Conservation (phyloP, 2,329 filamentous ascomycete species). For the Stenocarpella maydis region DNA sequence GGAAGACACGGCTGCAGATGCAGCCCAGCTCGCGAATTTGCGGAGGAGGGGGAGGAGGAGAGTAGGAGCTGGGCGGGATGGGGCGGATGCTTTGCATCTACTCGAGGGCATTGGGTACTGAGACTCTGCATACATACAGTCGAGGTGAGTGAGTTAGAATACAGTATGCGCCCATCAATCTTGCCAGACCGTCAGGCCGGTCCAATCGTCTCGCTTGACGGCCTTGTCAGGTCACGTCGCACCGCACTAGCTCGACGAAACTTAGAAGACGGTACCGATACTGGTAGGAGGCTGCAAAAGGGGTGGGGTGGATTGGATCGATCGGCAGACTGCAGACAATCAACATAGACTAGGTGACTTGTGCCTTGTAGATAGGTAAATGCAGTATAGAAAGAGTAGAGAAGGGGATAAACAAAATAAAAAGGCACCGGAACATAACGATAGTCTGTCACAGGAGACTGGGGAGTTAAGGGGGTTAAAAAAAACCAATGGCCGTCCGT, state of each 20-base stretch:
- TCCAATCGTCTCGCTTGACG: slow-evolving; percentile 5
- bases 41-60: neutral
- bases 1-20: slow-evolving; percentile 10
- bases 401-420: neutral
- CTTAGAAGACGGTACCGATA: neutral
- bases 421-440: neutral
- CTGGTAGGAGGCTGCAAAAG: neutral
- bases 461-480: neutral
- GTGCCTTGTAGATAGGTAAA: no score
- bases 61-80: neutral
- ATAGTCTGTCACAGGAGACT: no score
- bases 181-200: neutral
- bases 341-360: no score
- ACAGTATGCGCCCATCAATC: slow-evolving; percentile 4
- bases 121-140: neutral
- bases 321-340: slow-evolving; percentile 26
- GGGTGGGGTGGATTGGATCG: slow-evolving; percentile 4
- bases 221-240: slow-evolving; percentile 21
- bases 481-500: neutral
- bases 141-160: no score
- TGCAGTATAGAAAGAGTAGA: neutral
- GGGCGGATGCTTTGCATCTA: neutral
- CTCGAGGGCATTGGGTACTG: neutral
- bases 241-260: slow-evolving; percentile 22
- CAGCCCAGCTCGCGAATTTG: slow-evolving; percentile 1